phyloP scores from a whole-genome alignment of 495 filamentous ascomycete genomes.

The Aspergillus avenaceus region DNA sequence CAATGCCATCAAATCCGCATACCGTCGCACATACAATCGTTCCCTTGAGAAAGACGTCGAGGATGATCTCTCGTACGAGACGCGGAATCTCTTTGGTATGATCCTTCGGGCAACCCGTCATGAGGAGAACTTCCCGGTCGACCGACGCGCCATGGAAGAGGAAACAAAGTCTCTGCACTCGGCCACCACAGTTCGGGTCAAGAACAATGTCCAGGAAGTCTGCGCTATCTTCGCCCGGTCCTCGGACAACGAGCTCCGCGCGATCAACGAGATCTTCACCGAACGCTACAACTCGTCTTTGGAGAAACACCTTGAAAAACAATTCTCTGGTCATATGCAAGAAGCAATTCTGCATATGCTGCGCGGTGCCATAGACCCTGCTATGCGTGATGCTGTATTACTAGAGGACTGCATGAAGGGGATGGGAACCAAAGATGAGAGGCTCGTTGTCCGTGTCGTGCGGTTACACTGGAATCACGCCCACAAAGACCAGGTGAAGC shows the following conservation, averaged over 20 bases:
- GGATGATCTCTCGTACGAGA: conserved; percentile 79
- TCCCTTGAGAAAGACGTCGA: conserved; percentile 65
- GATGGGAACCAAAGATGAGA: conserved; percentile 77
- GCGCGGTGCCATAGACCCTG: conserved; percentile 69
- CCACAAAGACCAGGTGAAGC: conserved; percentile 68
- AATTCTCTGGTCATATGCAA: conserved; percentile 92
- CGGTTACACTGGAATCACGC: conserved; percentile 73
- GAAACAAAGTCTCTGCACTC: conserved; percentile 70
- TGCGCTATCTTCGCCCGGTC: conserved; percentile 68
- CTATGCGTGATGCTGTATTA: conserved; percentile 72
- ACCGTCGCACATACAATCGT: conserved; percentile 57
- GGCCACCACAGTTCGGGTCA: conserved; percentile 64
- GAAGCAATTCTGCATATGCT: conserved; percentile 76
- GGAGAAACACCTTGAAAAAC: conserved; percentile 66
- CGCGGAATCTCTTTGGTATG: conserved; percentile 72
- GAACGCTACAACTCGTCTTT: conserved; percentile 60
- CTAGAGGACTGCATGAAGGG: conserved; percentile 87
- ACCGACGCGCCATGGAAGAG: conserved; percentile 60
- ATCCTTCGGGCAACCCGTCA: conserved; percentile 65
- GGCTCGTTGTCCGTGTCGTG: conserved; percentile 69
- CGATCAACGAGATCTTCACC: conserved; percentile 68
- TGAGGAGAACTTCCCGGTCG: conserved; percentile 72
- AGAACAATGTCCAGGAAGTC: conserved; percentile 72
- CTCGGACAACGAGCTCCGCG: conserved; percentile 75
- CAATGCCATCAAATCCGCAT: conserved; percentile 71